A percentile compares a stretch with the other conserved stretches of the same genome.
Conservation (phyloP, 345 rosid species). For the Eucalyptus polyanthemos region DNA sequence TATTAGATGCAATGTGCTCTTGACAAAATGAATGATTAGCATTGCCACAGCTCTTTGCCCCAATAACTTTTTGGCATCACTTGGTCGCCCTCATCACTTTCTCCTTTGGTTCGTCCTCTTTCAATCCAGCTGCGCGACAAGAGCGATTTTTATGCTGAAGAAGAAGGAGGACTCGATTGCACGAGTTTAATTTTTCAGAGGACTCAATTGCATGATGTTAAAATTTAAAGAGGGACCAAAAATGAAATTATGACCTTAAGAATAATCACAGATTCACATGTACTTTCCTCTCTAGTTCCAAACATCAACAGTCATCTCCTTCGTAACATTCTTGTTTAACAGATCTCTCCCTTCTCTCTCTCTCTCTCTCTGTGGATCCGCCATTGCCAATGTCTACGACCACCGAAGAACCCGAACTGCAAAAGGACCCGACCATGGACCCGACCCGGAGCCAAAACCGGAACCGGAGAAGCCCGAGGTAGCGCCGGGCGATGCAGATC, state of each 20-base stretch:
- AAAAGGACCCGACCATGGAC: constrained; percentile 12
- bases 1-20: accelerated
- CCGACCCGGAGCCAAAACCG: constrained; percentile 2
- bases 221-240: background rate
- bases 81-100: background rate
- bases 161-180: background rate
- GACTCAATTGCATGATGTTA: background rate
- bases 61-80: background rate
- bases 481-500: constrained; percentile 21
- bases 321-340: background rate
- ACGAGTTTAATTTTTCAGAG: background rate
- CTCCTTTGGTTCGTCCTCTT: background rate
- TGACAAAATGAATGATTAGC: background rate
- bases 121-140: accelerated
- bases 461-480: background rate
- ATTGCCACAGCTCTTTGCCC: background rate
- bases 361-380: background rate
- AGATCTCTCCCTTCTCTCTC: background rate
- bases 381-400: constrained; percentile 21
- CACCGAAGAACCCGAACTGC: constrained; percentile 29
- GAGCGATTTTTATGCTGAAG: background rate
- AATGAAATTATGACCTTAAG: background rate
- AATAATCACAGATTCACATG: background rate
- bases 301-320: background rate
- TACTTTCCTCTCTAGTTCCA: background rate